Conservation (phyloP, 176 grass and related monocot species). For the Lolium rigidum region DNA sequence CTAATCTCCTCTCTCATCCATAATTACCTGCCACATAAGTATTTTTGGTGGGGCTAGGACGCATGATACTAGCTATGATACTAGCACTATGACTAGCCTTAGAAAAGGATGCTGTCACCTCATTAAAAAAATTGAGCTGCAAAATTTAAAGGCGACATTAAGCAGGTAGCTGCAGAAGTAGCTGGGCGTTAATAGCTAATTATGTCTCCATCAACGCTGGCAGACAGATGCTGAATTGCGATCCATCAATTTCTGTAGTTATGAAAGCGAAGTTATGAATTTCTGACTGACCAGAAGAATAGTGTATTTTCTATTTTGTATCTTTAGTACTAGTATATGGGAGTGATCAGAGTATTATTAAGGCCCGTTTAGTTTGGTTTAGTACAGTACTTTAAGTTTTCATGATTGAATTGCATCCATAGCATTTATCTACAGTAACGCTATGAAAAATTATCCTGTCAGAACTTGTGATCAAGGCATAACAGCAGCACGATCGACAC, state of each 20-base stretch:
- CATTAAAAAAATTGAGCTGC: not conserved
- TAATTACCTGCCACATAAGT: too few relatives aligned
- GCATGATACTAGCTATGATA: too few relatives aligned
- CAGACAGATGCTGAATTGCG: not conserved
- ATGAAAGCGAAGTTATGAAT: not conserved
- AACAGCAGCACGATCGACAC: too few relatives aligned
- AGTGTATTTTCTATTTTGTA: too few relatives aligned
- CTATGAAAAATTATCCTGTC: too few relatives aligned
- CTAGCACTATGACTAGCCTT: too few relatives aligned
- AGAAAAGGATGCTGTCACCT: not conserved
- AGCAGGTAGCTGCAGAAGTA: slow-evolving; percentile 14
- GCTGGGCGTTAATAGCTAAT: slow-evolving; percentile 30
- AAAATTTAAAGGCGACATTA: slow-evolving; percentile 12
- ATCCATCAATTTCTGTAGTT: not conserved
- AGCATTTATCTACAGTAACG: not conserved
- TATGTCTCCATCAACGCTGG: not conserved
- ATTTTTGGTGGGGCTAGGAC: too few relatives aligned
- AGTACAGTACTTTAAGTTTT: not conserved
- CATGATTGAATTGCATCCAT: not conserved
- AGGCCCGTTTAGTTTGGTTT: not conserved
- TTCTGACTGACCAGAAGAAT: not conserved
- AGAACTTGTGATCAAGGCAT: too few relatives aligned
- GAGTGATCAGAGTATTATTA: too few relatives aligned
- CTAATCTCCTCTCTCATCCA: too few relatives aligned
- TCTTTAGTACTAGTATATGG: too few relatives aligned